Percentiles rank a stretch among this genome's conserved stretches.
phyloP scores from a whole-genome alignment of 768 basidiomycete species.

The Phaeotremella fagi region DNA sequence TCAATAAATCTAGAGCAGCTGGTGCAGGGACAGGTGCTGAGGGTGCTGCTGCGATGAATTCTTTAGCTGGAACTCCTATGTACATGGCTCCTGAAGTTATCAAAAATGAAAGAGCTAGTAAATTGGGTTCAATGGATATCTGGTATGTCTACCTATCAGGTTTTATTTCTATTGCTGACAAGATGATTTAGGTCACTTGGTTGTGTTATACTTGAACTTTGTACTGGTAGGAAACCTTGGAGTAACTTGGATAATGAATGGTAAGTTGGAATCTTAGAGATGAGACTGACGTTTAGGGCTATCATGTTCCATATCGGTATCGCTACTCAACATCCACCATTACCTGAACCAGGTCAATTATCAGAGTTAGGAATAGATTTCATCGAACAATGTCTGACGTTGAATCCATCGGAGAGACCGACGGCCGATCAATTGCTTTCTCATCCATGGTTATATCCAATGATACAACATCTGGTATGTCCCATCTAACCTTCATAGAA shows the following conservation, averaged over 20 bases:
- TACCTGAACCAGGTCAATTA: slow-evolving; percentile 86
- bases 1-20: slow-evolving; percentile 5
- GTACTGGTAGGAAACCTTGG: slow-evolving; percentile 97
- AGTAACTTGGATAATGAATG: slow-evolving; percentile 99
- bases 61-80: slow-evolving; percentile 96
- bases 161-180: not conserved
- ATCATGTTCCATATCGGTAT: slow-evolving; percentile 99
- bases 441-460: slow-evolving; percentile 63
- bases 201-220: slow-evolving; percentile 94
- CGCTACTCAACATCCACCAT: slow-evolving; percentile 88
- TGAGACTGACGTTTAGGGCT: slow-evolving; percentile 60
- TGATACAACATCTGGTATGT: slow-evolving; percentile 28
- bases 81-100: slow-evolving; percentile 96
- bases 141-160: slow-evolving; percentile 53
- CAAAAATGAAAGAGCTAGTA: slow-evolving; percentile 81
- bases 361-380: slow-evolving; percentile 86
- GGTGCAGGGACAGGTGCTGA: slow-evolving; percentile 22
- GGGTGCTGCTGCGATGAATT: slow-evolving; percentile 57
- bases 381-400: slow-evolving; percentile 82
- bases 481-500: not conserved
- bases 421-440: slow-evolving; percentile 77
- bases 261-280: slow-evolving; percentile 52
- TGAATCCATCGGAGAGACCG: slow-evolving; percentile 78
- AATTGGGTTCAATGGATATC: slow-evolving; percentile 94
- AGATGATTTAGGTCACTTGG: slow-evolving; percentile 62